phyloP scores from a whole-genome alignment of 345 rosid species.

The Hirschfeldia incana region DNA sequence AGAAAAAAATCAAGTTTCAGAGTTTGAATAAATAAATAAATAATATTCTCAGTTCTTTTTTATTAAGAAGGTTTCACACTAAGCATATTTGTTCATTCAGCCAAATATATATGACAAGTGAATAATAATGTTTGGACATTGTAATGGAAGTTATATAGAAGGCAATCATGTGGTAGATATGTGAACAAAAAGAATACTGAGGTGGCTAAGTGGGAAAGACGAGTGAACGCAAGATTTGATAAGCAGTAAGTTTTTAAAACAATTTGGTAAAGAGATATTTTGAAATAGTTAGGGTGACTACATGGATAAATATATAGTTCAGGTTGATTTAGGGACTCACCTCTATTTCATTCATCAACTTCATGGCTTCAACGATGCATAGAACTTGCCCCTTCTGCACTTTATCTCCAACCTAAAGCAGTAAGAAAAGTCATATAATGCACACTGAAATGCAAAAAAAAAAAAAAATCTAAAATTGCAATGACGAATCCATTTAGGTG shows the following conservation, averaged over 20 bases:
- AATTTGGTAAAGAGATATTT: constrained; percentile 6
- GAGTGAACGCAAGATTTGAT: neutral
- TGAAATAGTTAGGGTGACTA: neutral
- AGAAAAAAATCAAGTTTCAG: constrained; percentile 22
- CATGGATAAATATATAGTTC: neutral
- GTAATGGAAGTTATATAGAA: neutral
- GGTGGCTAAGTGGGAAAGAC: neutral
- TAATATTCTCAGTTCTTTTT: neutral
- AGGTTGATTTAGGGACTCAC: constrained; percentile 41
- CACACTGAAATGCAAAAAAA: neutral
- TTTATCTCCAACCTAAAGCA: constrained; percentile 81
- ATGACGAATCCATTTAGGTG: neutral
- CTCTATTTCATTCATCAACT: constrained; percentile 94
- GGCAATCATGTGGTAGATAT: neutral
- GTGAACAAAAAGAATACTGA: too few relatives aligned
- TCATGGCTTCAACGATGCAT: constrained; percentile 94
- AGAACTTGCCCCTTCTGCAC: constrained; percentile 88
- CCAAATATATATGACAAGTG: neutral
- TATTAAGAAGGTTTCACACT: neutral
- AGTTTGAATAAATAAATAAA: neutral
- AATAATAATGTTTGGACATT: neutral
- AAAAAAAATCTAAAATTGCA: neutral
- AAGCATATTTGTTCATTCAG: neutral
- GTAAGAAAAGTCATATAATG: neutral
- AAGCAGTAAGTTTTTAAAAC: neutral